Base-by-base conservation (phyloP, 768 basidiomycete genomes). In the Gloeopeniophorella convolvens region DNA sequence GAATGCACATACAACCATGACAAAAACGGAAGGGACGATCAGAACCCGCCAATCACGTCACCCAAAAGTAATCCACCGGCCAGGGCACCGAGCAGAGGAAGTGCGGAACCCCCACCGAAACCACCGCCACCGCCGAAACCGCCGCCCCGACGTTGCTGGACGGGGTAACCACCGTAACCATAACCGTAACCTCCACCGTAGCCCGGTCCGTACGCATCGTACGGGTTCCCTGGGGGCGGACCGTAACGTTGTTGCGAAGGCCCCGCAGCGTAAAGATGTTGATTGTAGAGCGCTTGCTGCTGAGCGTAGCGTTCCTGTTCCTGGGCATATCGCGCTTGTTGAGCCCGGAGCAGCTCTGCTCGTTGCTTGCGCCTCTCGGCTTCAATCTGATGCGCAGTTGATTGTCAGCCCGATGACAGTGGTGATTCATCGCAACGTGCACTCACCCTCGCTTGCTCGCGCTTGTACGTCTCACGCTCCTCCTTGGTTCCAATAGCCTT, bases 401-500 rank as follows among this genome's bases (percentile, higher is more conserved):
- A 23, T 40, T 18, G 23, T 46, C 26, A 42, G 21, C 27, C 21
- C 23, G 0, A 21, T 10, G 13, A 28, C 2, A 20, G 36, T 26
- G 34, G 27, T 2, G 21, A 16, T 3, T 9, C 13, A 11, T 10
- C 13, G 28, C 16, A 12, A 28, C 15, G 23, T 20, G 33, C 21
- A 56, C 50, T 16, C 44, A 67, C 66, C 59, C 68, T 63, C 5
- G 62, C 64, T 47, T 60, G 59, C 40, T 67, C 60, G 15, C 59
- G 64, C 57, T 56, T 69, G 23, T 68, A 65, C 36, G 70, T 69
- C 60, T 80, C 76, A 5, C 82, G 69, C 63, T 83, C 81, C 57
- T 83, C 81, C 62, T 78, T 80, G 3, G 80, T 82, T 1, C 79
- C 78, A 11, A 79, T 75, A 0, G 78, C 70, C 59, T 78, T 81